Base-by-base conservation (phyloP, 805 yeast genomes). In the Starmerella asiatica region DNA sequence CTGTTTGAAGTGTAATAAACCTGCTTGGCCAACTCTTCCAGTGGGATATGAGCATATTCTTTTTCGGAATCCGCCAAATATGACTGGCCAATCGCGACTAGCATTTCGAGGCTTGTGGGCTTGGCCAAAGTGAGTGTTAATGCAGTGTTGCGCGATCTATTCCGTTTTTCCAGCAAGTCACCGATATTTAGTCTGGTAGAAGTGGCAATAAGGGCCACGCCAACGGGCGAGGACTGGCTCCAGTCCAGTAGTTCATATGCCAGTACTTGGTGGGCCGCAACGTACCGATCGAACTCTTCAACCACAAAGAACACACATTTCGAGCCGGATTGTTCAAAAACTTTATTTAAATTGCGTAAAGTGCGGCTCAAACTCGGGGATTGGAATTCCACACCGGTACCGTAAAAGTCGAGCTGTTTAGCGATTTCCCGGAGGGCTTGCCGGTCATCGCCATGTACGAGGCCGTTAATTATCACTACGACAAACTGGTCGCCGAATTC, bases 91-190 rank as follows among this genome's bases (percentile, higher is more conserved):
- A 73, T 62, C 1, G 56, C 52, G 58, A 71, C 61, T 49, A 78
- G 81, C 12, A 64, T 69, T 1, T 68, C 72, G 2, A 73, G 50
- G 2, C 62, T 56, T 1, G 50, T 47, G 0, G 76, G 65, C 36
- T 74, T 75, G 20, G 71, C 70, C 28, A 84, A 63, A 15, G 69
- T 68, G 19, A 85, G 67, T 2, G 79, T 59, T 36, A 93, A 63
- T 54, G 88, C 95, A 15, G 91, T 76, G 56, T 86, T 91, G 47
- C 99, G 64, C 41, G 93, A 78, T 49, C 84, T 70, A 1, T 91
- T 97, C 52, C 99, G 69, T 54, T 88, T 91, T 54, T 91, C 99
- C 34, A 91, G 63, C 50, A 74, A 66, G 50, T 88, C 96, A 36
- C 86, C 66, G 0, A 84, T 69, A 5, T 81, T 82, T 36, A 83